phyloP scores from a whole-genome alignment of 495 filamentous ascomycete genomes.

The Articulospora tetracladia region DNA sequence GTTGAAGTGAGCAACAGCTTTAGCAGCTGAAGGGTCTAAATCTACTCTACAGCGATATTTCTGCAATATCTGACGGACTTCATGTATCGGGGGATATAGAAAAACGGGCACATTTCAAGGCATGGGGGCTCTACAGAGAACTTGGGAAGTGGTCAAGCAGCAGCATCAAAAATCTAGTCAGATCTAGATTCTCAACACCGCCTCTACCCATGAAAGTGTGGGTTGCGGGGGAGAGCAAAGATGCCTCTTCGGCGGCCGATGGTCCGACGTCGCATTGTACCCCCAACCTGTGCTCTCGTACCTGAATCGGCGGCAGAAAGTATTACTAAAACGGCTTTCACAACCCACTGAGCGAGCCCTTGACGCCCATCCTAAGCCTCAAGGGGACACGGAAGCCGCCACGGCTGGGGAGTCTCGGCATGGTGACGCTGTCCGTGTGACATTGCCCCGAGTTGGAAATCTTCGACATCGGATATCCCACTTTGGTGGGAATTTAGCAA shows the following conservation, averaged over 20 bases:
- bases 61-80: too few relatives aligned
- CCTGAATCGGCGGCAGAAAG: neutral
- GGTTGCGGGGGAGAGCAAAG: neutral
- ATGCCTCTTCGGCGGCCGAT: conserved; percentile 1
- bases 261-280: conserved; percentile 9
- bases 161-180: neutral
- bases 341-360: neutral
- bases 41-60: too few relatives aligned
- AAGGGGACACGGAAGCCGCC: neutral
- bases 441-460: neutral
- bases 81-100: too few relatives aligned
- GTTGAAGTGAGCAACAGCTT: conserved; percentile 26
- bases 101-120: neutral
- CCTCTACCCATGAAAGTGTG: too few relatives aligned
- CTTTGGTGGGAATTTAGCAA: too few relatives aligned
- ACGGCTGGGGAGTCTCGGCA: neutral
- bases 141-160: neutral
- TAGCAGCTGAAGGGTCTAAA: neutral
- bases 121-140: neutral
- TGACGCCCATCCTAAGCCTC: neutral
- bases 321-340: neutral
- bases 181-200: too few relatives aligned
- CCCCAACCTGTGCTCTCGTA: neutral
- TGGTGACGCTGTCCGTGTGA: neutral
- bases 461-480: neutral